Evolutionary conservation across 176 grass and related monocot genomes (phyloP).

Genomic region (sorghum (Sorghum bicolor)): DNA sequence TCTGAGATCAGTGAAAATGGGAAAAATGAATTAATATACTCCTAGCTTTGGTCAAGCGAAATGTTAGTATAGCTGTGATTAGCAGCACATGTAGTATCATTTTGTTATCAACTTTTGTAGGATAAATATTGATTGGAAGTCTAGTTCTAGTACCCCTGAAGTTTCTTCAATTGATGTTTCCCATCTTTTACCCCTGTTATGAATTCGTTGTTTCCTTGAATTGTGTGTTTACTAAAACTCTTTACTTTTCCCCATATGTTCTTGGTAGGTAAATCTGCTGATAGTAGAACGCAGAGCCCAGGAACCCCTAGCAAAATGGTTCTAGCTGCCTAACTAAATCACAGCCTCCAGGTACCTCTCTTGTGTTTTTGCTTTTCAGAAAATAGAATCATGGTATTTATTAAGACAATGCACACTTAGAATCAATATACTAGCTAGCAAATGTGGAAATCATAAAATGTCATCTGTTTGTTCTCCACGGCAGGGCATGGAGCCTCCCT

Average conservation of each 20-base stretch:
- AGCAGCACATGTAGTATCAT: not conserved
- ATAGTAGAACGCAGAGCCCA: constrained; percentile 25
- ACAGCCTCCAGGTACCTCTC: not conserved
- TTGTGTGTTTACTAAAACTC: not conserved
- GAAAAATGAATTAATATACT: not conserved
- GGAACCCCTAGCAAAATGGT: constrained; percentile 26
- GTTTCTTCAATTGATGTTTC: not conserved
- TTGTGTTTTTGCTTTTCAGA: not conserved
- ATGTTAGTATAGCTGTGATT: not conserved
- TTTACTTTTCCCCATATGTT: not conserved
- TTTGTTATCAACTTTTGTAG: not conserved
- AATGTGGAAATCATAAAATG: not conserved
- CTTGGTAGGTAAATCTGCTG: constrained; percentile 41
- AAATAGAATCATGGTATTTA: not conserved
- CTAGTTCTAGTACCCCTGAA: not conserved
- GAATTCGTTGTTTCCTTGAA: not conserved
- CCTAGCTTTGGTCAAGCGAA: not conserved
- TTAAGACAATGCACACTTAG: not conserved
- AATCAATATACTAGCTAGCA: not conserved
- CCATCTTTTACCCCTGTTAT: not conserved
- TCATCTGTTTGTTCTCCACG: not conserved
- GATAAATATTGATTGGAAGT: not conserved
- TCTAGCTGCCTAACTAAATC: constrained; percentile 22
- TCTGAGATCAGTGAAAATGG: not conserved
- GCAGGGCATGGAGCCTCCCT: not conserved